These are phyloP conservation scores for Penicillium polonicum DNA, from an alignment of 2,329 filamentous ascomycete species.

Conservation along the genomic window DNA sequence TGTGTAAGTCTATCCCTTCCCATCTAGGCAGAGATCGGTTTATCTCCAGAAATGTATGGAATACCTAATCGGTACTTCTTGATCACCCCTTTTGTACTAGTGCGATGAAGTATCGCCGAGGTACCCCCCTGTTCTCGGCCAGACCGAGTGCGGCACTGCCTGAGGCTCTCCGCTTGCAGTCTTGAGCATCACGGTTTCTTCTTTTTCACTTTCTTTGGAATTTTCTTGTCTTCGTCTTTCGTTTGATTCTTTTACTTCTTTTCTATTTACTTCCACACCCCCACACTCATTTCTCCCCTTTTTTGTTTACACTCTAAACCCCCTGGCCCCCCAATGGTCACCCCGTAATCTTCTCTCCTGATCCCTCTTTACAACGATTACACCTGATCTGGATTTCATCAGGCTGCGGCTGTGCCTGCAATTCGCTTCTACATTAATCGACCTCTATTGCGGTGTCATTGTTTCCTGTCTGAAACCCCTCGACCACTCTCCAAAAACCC, in stretches of 20 bases:
- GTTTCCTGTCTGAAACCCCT: neutral
- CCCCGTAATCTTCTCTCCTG: constrained; percentile 18
- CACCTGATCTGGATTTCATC: constrained; percentile 26
- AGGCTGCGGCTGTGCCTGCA: constrained; percentile 27
- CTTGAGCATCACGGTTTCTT: constrained; percentile 12
- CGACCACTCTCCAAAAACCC: neutral
- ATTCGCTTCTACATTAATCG: constrained; percentile 23
- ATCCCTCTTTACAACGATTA: constrained; percentile 16
- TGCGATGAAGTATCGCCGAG: constrained; percentile 2
- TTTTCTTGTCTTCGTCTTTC: constrained; percentile 15
- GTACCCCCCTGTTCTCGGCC: constrained; percentile 23
- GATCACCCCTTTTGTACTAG: neutral
- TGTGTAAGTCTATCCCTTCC: constrained; percentile 12
- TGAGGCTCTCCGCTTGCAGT: constrained; percentile 23
- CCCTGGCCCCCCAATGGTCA: neutral
- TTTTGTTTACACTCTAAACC: constrained; percentile 6
- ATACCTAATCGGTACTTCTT: constrained; percentile 2
- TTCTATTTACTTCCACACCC: constrained; percentile 10
- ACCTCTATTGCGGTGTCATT: constrained; percentile 12
- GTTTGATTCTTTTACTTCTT: constrained; percentile 16
- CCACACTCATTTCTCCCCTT: constrained; percentile 14
- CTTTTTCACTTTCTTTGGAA: neutral
- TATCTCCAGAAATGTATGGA: neutral
- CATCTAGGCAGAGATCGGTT: constrained; percentile 1
- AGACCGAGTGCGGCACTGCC: constrained; percentile 24